Percentiles rank a stretch among this genome's conserved stretches.
Conservation (phyloP, 371 early-diverging fungal species). For the Mortierella sp. region DNA sequence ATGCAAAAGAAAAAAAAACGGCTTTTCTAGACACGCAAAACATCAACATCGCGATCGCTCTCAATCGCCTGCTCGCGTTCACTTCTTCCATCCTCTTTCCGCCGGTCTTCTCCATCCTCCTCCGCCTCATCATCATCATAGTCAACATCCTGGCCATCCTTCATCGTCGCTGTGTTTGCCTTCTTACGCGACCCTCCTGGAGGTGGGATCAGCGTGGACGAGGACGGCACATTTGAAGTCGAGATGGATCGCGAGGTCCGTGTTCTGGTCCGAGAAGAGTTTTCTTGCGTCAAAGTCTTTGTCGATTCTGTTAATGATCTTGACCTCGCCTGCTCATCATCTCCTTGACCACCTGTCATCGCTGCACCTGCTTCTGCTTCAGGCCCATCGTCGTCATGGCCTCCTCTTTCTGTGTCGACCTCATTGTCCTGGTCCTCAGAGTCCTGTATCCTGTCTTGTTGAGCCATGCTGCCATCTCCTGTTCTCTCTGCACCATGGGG, state of each 20-base stretch:
- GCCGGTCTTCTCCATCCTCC: too few relatives aligned
- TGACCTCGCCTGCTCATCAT: background rate
- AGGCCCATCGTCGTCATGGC: background rate
- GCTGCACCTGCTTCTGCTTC: background rate
- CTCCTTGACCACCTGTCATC: background rate
- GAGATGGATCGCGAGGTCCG: constrained; percentile 10
- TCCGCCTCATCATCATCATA: too few relatives aligned
- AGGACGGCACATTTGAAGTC: constrained; percentile 11
- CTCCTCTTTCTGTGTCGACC: background rate
- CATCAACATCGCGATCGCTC: too few relatives aligned
- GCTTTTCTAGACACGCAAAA: background rate
- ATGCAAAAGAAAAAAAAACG: background rate
- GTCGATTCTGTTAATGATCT: background rate
- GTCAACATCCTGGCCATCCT: background rate
- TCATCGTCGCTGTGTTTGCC: background rate
- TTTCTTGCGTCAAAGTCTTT: background rate
- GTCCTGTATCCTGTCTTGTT: background rate
- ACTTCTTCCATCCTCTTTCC: background rate
- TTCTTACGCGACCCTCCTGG: background rate
- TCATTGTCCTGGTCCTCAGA: background rate
- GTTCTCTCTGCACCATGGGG: constrained; percentile 3
- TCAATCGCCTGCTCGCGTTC: background rate
- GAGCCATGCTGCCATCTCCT: background rate
- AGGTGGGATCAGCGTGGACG: constrained; percentile 18
- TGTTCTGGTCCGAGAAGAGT: background rate